Conservation (phyloP, 164 flowering plant genomes). For the Nymphaea thermarum region DNA sequence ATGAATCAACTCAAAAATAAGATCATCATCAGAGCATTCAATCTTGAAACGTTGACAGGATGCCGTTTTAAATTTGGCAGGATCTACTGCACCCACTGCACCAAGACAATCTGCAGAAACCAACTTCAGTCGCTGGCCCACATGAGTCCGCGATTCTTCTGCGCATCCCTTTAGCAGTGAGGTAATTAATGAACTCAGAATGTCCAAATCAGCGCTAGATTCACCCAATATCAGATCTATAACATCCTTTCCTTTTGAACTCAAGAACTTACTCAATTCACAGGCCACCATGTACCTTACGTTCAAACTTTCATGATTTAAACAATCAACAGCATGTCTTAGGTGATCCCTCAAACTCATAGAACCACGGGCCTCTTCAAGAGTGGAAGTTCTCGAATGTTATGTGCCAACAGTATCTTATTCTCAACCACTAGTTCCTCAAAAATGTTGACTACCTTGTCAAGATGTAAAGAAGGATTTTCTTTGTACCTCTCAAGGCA, state of each 20-base stretch:
- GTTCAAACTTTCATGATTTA: conserved; percentile 93
- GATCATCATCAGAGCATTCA: conserved; percentile 98
- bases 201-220: conserved; percentile 50
- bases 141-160: conserved; percentile 79
- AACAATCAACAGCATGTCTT: conserved; percentile 65
- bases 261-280: conserved; percentile 76
- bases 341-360: conserved; percentile 80
- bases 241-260: conserved; percentile 48
- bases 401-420: conserved; percentile 47
- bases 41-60: conserved; percentile 79
- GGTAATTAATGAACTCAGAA: conserved; percentile 69
- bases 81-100: conserved; percentile 93
- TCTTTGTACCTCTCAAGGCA: conserved; percentile 70
- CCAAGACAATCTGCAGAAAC: conserved; percentile 98
- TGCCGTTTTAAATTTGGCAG: conserved; percentile 70
- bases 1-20: conserved; percentile 91
- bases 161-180: conserved; percentile 91
- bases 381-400: conserved; percentile 77
- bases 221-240: conserved; percentile 55
- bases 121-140: conserved; percentile 84
- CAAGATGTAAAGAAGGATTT: conserved; percentile 41
- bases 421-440: conserved; percentile 87
- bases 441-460: conserved; percentile 66
- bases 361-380: conserved; percentile 81
- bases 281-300: conserved; percentile 97